phyloP scores from a whole-genome alignment of 495 filamentous ascomycete species.

The Alectoria sarmentosa region DNA sequence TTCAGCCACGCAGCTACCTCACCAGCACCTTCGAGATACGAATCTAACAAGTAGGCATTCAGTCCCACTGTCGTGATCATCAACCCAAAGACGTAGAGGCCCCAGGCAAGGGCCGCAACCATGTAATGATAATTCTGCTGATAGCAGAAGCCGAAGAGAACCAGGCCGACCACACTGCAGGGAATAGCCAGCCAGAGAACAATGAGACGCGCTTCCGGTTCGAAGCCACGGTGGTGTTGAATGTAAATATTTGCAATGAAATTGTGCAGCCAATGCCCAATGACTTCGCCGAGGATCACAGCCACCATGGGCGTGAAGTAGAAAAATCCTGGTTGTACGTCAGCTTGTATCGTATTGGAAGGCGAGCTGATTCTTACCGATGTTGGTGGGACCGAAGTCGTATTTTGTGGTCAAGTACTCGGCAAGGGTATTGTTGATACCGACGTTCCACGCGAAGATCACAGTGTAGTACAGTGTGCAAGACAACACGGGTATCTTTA shows the following conservation, averaged over 20 bases:
- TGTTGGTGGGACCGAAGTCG: slow-evolving; percentile 43
- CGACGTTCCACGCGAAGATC: slow-evolving; percentile 56
- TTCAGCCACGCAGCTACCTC: slow-evolving; percentile 52
- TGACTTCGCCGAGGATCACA: slow-evolving; percentile 44
- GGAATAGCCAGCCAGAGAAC: slow-evolving; percentile 43
- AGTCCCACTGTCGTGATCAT: slow-evolving; percentile 58
- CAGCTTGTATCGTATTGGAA: no score
- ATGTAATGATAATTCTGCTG: slow-evolving; percentile 49
- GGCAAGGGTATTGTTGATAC: slow-evolving; percentile 53
- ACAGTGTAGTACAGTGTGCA: slow-evolving; percentile 47
- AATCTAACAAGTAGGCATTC: slow-evolving; percentile 54
- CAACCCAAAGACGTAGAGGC: slow-evolving; percentile 49
- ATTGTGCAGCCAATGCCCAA: slow-evolving; percentile 56
- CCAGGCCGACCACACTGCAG: slow-evolving; percentile 43
- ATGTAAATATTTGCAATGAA: slow-evolving; percentile 41
- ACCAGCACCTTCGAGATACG: slow-evolving; percentile 49
- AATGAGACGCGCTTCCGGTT: slow-evolving; percentile 52
- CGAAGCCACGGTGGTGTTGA: slow-evolving; percentile 42
- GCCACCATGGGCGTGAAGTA: slow-evolving; percentile 56
- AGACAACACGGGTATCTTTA: slow-evolving; percentile 45
- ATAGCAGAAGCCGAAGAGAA: slow-evolving; percentile 49
- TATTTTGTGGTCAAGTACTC: slow-evolving; percentile 49
- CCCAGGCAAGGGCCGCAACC: slow-evolving; percentile 45
- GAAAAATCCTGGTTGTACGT: slow-evolving; percentile 42
- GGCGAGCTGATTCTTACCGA: no score